phyloP scores from a whole-genome alignment of 1,284 basidiomycete genomes.

The Moesziomyces sp. region DNA sequence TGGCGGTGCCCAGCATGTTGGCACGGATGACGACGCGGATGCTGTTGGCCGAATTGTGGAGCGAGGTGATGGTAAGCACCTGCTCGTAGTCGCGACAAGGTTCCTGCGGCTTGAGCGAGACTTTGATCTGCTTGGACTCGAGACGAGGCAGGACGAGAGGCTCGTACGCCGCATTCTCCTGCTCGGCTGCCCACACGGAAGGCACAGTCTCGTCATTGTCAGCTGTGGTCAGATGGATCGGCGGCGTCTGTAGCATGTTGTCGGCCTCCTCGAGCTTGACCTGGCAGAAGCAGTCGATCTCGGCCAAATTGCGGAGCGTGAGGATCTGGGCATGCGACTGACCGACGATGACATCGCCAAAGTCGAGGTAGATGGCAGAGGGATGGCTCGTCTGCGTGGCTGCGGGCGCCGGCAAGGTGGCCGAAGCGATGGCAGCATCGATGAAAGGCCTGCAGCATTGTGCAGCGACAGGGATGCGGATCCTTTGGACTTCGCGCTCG shows the following conservation, averaged over 20 bases:
- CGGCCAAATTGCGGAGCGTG: slow-evolving; percentile 52
- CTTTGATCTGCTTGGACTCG: slow-evolving; percentile 34
- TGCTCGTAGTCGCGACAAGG: slow-evolving; percentile 64
- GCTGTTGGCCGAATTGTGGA: slow-evolving; percentile 58
- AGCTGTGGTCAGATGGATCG: slow-evolving; percentile 38
- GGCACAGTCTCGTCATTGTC: slow-evolving; percentile 36
- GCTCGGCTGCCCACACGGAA: slow-evolving; percentile 45
- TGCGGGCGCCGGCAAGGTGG: slow-evolving; percentile 2
- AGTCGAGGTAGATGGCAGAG: slow-evolving; percentile 55
- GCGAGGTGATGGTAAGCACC: slow-evolving; percentile 59
- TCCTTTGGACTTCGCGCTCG: slow-evolving; percentile 42
- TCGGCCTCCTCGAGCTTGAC: slow-evolving; percentile 60
- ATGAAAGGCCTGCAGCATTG: slow-evolving; percentile 48
- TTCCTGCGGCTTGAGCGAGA: slow-evolving; percentile 49
- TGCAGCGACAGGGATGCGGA: slow-evolving; percentile 48
- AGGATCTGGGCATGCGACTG: slow-evolving; percentile 49
- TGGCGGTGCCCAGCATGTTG: slow-evolving; percentile 64
- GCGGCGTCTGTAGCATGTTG: slow-evolving; percentile 54
- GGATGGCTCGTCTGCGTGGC: slow-evolving; percentile 26
- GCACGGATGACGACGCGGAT: slow-evolving; percentile 61
- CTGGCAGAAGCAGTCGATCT: slow-evolving; percentile 64
- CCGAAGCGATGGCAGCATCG: slow-evolving; percentile 31
- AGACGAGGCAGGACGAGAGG: slow-evolving; percentile 29
- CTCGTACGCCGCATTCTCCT: slow-evolving; percentile 30
- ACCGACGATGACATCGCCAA: slow-evolving; percentile 65